Percentiles rank a stretch among this genome's conserved stretches.
These are phyloP conservation scores for Citrus maxima DNA, from an alignment of 345 rosid species.

Conservation along the genomic window DNA sequence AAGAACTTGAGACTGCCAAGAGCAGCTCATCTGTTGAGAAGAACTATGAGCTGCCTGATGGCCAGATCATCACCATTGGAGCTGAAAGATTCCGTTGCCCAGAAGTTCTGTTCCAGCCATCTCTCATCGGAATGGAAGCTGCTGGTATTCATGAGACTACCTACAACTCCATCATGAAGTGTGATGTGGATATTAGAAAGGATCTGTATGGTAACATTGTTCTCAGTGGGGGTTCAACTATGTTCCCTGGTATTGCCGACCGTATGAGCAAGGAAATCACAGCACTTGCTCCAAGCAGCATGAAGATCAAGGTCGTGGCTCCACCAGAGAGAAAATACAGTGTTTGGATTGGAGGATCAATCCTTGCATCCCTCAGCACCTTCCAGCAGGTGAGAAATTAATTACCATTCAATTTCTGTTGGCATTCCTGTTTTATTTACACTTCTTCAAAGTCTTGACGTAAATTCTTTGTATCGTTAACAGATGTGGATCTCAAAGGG, in stretches of 20 bases:
- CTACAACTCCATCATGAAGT: conserved; percentile 64
- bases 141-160: conserved; percentile 67
- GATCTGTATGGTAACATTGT: conserved; percentile 61
- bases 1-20: conserved; percentile 59
- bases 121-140: conserved; percentile 65
- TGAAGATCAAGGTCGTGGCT: conserved; percentile 63
- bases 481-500: conserved; percentile 75
- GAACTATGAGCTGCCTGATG: conserved; percentile 64
- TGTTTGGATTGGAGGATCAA: conserved; percentile 77
- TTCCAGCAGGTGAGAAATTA: conserved; percentile 48
- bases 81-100: conserved; percentile 75
- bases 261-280: conserved; percentile 66
- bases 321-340: conserved; percentile 65
- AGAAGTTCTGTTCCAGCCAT: conserved; percentile 66
- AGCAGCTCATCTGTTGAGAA: conserved; percentile 63
- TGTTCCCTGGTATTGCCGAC: conserved; percentile 63
- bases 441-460: not conserved
- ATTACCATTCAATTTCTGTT: not conserved
- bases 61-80: conserved; percentile 59
- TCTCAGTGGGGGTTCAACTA: conserved; percentile 59
- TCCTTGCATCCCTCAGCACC: conserved; percentile 73
- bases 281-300: conserved; percentile 69
- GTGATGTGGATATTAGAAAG: conserved; percentile 65
- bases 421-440: not conserved
- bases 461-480: conserved; percentile 3